Evolutionary conservation across 2,329 filamentous ascomycete species (phyloP), one percentile per base, ranked within the genome.

Genomic region (Orbilia oligospora): DNA sequence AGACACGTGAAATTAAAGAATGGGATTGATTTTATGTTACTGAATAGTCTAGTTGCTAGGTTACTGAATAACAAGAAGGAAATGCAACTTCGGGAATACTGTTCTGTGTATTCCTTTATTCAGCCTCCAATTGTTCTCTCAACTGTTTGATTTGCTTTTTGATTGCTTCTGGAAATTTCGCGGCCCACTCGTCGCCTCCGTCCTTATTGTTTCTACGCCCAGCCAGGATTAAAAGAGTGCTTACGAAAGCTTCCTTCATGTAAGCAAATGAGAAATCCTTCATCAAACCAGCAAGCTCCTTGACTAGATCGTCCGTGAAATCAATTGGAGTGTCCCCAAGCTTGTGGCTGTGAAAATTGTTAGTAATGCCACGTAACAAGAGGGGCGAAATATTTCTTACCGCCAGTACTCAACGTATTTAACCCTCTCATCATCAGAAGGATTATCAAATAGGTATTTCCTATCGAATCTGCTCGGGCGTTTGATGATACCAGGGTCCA

Each of bases 171-270:
- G 89, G 91, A 51, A 91, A 36, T 80, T 65, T 53, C 67, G 44
- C 51, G 30, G 69, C 71, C 80, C 75, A 82, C 36, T 81, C 80
- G 49, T 83, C 82, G 14, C 82, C 81, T 5, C 77, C 80, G 16
- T 73, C 80, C 18, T 77, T 79, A 8, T 81, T 76, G n/a, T 81
- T 80, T 20, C 80, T 80, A 5, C 81, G 71, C 2, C 84, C 84
- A 0, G 89, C 90, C 72, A 92, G 88, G 1, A 88, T 87, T 27
- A 92, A 84, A 68, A 92, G 82, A 1, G 88, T 87, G 0, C 89
- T 89, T 0, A 92, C 89, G 82, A 92, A 92, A 0, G 89, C 90
- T 83, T 92, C 90, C 82, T 92, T 90, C 83, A 92, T 87, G 82
- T 91, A 92, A 0, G 90, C 90, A 82, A 92, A 92, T 80, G 88